These are phyloP conservation scores for Plasmodium vinckei DNA, from an alignment of 169 alveolate genomes.

Conservation along the genomic window DNA sequence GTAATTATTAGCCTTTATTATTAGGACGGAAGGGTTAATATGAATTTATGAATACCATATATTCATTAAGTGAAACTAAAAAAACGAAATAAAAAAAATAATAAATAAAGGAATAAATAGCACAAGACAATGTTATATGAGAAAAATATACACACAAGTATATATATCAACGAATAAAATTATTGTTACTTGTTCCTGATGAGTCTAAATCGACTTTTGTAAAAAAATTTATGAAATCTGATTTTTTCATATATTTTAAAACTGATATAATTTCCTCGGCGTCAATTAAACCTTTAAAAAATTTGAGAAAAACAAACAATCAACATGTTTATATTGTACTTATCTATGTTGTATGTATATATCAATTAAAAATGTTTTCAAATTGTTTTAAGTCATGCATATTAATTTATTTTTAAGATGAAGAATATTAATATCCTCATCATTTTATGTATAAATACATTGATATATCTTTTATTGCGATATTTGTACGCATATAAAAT, in stretches of 20 bases:
- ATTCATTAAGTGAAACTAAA: constrained; percentile 56
- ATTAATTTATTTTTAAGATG: not conserved
- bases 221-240: constrained; percentile 53
- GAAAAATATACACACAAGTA: not conserved
- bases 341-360: not conserved
- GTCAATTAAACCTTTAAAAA: constrained; percentile 50
- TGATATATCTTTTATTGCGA: not conserved
- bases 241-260: constrained; percentile 60
- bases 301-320: constrained; percentile 15
- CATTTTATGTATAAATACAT: not conserved
- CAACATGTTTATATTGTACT: not conserved
- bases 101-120: not conserved
- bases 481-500: not conserved
- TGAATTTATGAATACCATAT: constrained; percentile 46
- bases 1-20: not conserved
- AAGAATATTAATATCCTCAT: not conserved
- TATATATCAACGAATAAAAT: not conserved
- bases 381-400: not conserved
- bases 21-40: constrained; percentile 4
- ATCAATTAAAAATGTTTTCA: not conserved
- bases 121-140: not conserved
- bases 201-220: constrained; percentile 48
- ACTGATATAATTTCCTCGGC: constrained; percentile 54
- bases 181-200: constrained; percentile 59
- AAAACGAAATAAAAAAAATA: constrained; percentile 19